Conservation (phyloP, 805 yeast species). For the Torulaspora microellipsoides region DNA sequence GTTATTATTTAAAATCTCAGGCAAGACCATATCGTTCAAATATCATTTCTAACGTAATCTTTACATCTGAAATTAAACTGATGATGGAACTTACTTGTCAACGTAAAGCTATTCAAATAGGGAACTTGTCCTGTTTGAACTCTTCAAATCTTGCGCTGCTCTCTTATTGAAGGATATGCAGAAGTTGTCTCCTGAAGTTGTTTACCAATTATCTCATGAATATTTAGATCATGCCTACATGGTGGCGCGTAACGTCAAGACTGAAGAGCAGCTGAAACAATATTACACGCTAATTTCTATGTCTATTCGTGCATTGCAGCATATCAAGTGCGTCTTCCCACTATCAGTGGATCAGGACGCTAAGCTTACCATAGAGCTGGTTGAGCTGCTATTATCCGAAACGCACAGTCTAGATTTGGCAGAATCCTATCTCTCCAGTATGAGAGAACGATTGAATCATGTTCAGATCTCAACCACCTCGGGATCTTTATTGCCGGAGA, state of each 20-base stretch:
- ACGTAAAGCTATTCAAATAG: too few relatives aligned
- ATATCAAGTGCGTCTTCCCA: conserved; percentile 14
- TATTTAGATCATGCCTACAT: conserved; percentile 24
- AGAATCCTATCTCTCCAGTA: conserved; percentile 25
- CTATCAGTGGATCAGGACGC: conserved; percentile 29
- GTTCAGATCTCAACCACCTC: conserved; percentile 13
- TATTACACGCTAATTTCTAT: conserved; percentile 33
- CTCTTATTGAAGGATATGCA: conserved; percentile 2
- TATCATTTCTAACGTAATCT: too few relatives aligned
- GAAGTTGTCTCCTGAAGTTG: conserved; percentile 5
- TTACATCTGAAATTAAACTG: too few relatives aligned
- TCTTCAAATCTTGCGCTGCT: too few relatives aligned
- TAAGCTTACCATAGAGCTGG: conserved; percentile 25
- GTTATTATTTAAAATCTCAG: too few relatives aligned
- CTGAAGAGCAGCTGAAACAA: conserved; percentile 27
- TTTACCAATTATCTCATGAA: conserved; percentile 25
- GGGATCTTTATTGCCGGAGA: conserved; percentile 11
- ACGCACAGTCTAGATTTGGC: conserved; percentile 30
- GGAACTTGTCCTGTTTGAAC: too few relatives aligned
- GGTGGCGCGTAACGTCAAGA: conserved; percentile 12
- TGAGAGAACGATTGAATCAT: conserved; percentile 24
- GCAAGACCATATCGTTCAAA: too few relatives aligned
- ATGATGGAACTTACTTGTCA: too few relatives aligned
- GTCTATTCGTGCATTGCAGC: conserved; percentile 23
- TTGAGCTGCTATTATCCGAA: conserved; percentile 27